phyloP scores from a whole-genome alignment of 345 rosid genomes.

The Populus tremula region DNA sequence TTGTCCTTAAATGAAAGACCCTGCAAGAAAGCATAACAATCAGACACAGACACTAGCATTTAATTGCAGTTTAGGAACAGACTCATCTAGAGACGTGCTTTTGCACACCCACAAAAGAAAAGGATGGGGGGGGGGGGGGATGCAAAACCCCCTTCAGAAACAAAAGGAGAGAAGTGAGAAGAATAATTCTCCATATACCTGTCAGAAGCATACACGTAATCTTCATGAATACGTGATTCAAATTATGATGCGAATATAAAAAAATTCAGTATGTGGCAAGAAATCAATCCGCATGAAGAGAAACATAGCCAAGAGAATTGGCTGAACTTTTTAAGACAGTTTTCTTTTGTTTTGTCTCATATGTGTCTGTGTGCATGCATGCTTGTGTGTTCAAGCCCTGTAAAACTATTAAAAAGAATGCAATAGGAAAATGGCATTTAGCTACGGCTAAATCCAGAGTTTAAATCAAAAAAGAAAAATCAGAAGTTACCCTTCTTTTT shows the following conservation, averaged over 20 bases:
- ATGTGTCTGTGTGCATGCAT: not conserved
- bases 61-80: not conserved
- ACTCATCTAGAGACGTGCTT: not conserved
- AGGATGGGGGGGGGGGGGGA: not conserved
- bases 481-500: conserved; percentile 78
- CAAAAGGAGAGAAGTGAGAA: not conserved
- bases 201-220: not conserved
- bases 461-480: not conserved
- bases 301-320: not conserved
- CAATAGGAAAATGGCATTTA: not conserved
- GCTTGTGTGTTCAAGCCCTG: not conserved
- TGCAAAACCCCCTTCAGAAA: not conserved
- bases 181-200: not conserved
- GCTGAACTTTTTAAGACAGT: not conserved
- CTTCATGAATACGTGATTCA: not conserved
- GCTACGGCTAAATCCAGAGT: not conserved
- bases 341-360: not conserved
- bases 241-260: not conserved
- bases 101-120: not conserved
- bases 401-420: not conserved
- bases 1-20: conserved; percentile 92
- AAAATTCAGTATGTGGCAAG: not conserved
- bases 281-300: not conserved
- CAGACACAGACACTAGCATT: not conserved
- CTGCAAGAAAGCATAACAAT: conserved; percentile 32